A percentile compares a stretch with the other conserved stretches of the same genome.
Conservation (phyloP, 208 protist genomes). For the Wallacemonas rigidus region DNA sequence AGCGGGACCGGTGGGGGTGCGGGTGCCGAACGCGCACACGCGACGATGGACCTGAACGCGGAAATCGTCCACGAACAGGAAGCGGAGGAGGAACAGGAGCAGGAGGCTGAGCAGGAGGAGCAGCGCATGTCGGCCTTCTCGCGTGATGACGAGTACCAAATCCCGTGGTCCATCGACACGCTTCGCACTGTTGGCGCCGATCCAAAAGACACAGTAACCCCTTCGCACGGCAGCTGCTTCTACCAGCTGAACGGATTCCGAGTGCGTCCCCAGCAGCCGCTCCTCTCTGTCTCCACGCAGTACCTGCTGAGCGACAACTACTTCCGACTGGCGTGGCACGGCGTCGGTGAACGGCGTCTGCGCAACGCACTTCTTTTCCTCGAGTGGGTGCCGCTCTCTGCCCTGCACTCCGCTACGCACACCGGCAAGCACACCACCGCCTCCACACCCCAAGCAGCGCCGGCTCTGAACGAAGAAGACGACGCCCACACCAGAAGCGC, state of each 20-base stretch:
- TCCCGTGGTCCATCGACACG: slow-evolving; percentile 75
- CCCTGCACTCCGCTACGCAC: neutral
- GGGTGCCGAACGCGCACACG: slow-evolving; percentile 28
- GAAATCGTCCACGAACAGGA: slow-evolving; percentile 90
- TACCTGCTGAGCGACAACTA: slow-evolving; percentile 92
- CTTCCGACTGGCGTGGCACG: slow-evolving; percentile 87
- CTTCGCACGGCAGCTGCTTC: slow-evolving; percentile 49
- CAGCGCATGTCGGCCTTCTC: slow-evolving; percentile 72
- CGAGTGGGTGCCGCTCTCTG: slow-evolving; percentile 77
- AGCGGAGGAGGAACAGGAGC: slow-evolving; percentile 84
- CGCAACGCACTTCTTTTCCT: slow-evolving; percentile 91
- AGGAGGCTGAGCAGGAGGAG: slow-evolving; percentile 83
- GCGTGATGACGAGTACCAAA: slow-evolving; percentile 86
- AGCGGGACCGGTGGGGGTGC: neutral
- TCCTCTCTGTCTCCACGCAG: slow-evolving; percentile 55
- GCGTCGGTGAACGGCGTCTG: slow-evolving; percentile 83
- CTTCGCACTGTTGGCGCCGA: slow-evolving; percentile 33
- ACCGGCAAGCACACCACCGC: too few species aligned
- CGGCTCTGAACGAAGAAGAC: neutral
- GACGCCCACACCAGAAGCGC: too few species aligned
- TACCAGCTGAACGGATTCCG: slow-evolving; percentile 70
- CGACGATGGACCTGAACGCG: slow-evolving; percentile 69
- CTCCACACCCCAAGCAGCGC: neutral
- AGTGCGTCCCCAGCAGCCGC: slow-evolving; percentile 45
- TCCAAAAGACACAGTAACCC: slow-evolving; percentile 28